Conservation (phyloP, 2,329 filamentous ascomycete species). For the Aspergillus fijiensis region DNA sequence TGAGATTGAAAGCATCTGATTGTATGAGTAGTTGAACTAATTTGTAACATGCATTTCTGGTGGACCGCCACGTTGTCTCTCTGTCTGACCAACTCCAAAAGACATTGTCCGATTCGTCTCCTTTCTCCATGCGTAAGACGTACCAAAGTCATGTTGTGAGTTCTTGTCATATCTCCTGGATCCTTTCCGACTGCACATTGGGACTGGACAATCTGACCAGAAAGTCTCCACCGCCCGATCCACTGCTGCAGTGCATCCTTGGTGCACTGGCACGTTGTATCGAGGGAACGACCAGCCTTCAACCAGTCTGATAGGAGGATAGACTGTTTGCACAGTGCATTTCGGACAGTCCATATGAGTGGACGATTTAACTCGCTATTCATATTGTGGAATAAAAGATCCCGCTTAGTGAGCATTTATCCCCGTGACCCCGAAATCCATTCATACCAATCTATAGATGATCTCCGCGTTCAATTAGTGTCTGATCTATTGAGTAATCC, state of each 20-base stretch:
- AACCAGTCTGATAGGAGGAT: background rate
- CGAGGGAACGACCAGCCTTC: background rate
- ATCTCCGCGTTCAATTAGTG: background rate
- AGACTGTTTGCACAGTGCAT: background rate
- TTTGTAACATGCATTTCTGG: background rate
- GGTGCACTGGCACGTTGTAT: background rate
- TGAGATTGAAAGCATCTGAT: too few species aligned
- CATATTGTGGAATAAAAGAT: background rate
- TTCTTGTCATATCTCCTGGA: background rate
- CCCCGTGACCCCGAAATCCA: background rate
- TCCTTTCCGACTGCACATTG: background rate
- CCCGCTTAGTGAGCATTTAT: background rate
- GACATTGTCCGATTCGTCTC: background rate
- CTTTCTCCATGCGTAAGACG: background rate
- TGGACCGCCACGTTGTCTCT: background rate
- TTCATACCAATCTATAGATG: background rate
- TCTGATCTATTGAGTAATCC: too few species aligned
- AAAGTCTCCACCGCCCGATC: background rate
- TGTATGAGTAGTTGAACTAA: too few species aligned
- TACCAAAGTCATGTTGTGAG: background rate
- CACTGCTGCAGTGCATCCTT: background rate
- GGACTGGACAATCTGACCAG: background rate
- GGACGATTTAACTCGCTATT: background rate
- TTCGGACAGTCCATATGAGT: background rate
- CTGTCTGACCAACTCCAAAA: background rate